Evolutionary conservation across 257 asterid species (phyloP), one percentile per base, ranked within the genome.

Genomic region (Parsonsia alboflavescens): DNA sequence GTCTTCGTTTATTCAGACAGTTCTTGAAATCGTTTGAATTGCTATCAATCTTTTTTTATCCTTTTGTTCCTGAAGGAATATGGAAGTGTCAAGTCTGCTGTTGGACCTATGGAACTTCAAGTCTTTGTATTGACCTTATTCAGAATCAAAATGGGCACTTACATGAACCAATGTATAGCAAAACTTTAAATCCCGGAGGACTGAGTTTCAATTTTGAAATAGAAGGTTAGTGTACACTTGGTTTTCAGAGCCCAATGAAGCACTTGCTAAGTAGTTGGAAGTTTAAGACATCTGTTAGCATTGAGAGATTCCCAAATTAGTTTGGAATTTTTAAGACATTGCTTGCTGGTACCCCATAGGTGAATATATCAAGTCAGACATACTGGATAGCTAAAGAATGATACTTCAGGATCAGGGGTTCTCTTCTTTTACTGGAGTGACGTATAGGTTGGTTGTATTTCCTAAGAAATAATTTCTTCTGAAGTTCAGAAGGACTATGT

Each of bases 81-180:
- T 93, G 98, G 98, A 93, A 91, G 87, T 93, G 97, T 88, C 89
- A 86, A 85, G 75, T 86, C 90, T 93, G 97, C 97, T 46, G 84
- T 83, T 91, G 97, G 98, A 87, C 84, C 71, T 80, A 88, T 77
- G 77, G 82, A 84, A 83, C 85, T 81, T 89, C 89, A 80, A 83
- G 84, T 85, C 80, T 84, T 79, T 72, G 79, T 83, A 70, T 79
- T 75, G 93, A 85, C 76, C 90, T 73, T 85, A 77, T 78, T 80
- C 94, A 76, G 85, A 85, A 80, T 78, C 89, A 80, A 83, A 89
- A 73, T 49, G 87, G 84, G 79, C 88, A 80, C 79, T 80, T 85
- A 81, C 90, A 88, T 86, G 87, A 78, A 87, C 84, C 73, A 87
- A 87, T 89, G 89, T 78, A 72, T 83, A 74, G 79, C 89, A 80